Evolutionary conservation across 2,329 filamentous ascomycete species (phyloP).

Genomic region (Sphaerulina populicola): DNA sequence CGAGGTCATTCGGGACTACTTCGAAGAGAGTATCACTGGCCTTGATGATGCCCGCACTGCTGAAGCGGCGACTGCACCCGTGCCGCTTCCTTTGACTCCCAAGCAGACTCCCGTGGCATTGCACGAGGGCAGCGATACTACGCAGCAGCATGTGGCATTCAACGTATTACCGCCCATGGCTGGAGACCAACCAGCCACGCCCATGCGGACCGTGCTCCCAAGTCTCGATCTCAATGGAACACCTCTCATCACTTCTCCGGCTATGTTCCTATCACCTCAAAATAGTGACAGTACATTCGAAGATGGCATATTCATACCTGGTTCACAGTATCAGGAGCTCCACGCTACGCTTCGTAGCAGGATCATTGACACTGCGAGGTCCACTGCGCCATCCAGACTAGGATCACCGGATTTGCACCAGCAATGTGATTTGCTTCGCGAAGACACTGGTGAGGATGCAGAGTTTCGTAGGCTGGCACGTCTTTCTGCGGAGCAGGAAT

Average conservation of each 20-base stretch:
- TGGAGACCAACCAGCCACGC: not conserved
- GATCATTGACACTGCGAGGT: slow-evolving; percentile 29
- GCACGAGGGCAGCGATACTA: not conserved
- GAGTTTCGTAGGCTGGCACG: slow-evolving; percentile 24
- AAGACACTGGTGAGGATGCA: slow-evolving; percentile 16
- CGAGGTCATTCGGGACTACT: slow-evolving; percentile 28
- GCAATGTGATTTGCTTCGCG: slow-evolving; percentile 5
- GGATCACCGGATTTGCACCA: slow-evolving; percentile 21
- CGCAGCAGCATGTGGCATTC: slow-evolving; percentile 4
- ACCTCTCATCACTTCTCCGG: slow-evolving; percentile 13
- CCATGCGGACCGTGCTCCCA: not conserved
- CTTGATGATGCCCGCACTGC: slow-evolving; percentile 11
- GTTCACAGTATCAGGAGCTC: slow-evolving; percentile 29
- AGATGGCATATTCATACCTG: slow-evolving; percentile 30
- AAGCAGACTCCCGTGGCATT: not conserved
- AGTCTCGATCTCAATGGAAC: slow-evolving; percentile 6
- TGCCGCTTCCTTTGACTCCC: not conserved
- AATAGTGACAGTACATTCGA: slow-evolving; percentile 26
- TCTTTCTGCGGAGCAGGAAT: slow-evolving; percentile 27
- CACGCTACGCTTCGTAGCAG: slow-evolving; percentile 27
- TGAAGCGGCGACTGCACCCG: slow-evolving; percentile 4
- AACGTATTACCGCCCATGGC: slow-evolving; percentile 5
- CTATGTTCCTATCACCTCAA: slow-evolving; percentile 23
- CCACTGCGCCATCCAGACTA: slow-evolving; percentile 24
- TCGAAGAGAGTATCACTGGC: slow-evolving; percentile 21